Conservation (phyloP, 768 basidiomycete species). For the Sarcodon sp. region DNA sequence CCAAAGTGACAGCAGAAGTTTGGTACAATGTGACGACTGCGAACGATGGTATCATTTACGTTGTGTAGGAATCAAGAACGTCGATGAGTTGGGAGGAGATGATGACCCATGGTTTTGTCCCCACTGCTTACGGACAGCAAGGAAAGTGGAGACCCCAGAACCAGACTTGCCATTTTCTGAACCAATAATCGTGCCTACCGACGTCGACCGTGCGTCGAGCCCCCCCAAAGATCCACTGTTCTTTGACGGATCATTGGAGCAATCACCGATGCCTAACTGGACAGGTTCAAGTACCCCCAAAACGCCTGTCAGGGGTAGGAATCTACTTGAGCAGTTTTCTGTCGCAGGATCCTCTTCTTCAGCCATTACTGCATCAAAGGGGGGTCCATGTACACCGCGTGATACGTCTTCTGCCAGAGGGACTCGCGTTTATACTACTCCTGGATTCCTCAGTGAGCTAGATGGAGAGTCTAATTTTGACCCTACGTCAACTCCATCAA, state of each 20-base stretch:
- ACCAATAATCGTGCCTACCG: constrained; percentile 60
- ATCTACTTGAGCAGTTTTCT: constrained; percentile 13
- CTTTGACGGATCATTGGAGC: constrained; percentile 39
- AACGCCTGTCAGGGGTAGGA: constrained; percentile 32
- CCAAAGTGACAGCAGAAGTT: constrained; percentile 55
- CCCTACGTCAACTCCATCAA: constrained; percentile 71
- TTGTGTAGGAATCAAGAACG: constrained; percentile 61
- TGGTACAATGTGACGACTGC: constrained; percentile 77
- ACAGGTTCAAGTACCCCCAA: constrained; percentile 22
- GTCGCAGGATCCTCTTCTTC: constrained; percentile 23
- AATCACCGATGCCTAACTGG: constrained; percentile 46
- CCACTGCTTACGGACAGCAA: constrained; percentile 29
- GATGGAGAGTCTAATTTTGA: constrained; percentile 56
- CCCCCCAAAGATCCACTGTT: constrained; percentile 33
- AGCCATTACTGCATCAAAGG: constrained; percentile 35
- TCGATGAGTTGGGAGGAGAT: constrained; percentile 55
- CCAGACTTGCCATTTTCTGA: constrained; percentile 25
- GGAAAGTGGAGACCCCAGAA: constrained; percentile 9
- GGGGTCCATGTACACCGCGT: constrained; percentile 40
- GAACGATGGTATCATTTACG: constrained; percentile 72
- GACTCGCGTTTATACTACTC: constrained; percentile 15
- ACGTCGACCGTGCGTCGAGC: constrained; percentile 23
- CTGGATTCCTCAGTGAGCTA: constrained; percentile 10
- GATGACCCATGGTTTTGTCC: constrained; percentile 75
- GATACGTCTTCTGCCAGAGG: constrained; percentile 17